These are phyloP conservation scores for Plasmopara viticola DNA, from an alignment of 352 stramenopile species.

Conservation along the genomic window DNA sequence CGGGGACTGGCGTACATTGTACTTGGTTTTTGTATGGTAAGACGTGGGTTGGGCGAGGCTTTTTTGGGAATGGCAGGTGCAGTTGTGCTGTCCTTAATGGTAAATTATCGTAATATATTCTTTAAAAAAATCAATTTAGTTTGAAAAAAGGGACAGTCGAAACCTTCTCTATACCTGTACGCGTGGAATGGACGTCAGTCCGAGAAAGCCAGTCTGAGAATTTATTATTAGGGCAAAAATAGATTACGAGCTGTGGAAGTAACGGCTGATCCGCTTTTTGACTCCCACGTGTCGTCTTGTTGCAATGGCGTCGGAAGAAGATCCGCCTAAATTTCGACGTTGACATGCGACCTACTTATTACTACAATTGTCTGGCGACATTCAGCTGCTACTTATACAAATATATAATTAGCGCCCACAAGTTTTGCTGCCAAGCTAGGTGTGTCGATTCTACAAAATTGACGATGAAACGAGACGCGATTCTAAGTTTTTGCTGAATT, in stretches of 20 bases:
- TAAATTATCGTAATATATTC: constrained; percentile 14
- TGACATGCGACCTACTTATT: constrained; percentile 5
- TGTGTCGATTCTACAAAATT: constrained; percentile 12
- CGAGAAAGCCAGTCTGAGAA: constrained; percentile 24
- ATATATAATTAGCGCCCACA: too few relatives aligned
- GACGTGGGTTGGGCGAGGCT: constrained; percentile 13
- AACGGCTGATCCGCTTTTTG: constrained; percentile 3
- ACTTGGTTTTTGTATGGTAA: constrained; percentile 7
- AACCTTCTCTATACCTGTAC: neutral
- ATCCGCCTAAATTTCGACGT: constrained; percentile 14
- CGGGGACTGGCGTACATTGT: constrained; percentile 33
- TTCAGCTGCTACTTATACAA: neutral
- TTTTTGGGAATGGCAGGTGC: constrained; percentile 37
- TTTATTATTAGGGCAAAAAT: constrained; percentile 11
- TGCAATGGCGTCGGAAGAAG: constrained; percentile 29
- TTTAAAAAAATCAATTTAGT: neutral
- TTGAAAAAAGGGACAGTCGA: neutral
- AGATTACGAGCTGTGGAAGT: constrained; percentile 16
- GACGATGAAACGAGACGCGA: constrained; percentile 14
- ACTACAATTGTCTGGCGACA: constrained; percentile 7
- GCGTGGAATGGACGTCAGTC: neutral
- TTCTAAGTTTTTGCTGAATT: constrained; percentile 19
- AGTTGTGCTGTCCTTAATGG: neutral
- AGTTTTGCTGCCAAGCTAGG: neutral
- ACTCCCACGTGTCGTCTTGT: constrained; percentile 14